phyloP scores from a whole-genome alignment of 108 stramenopile genomes.

The Schizochytrium sp. region DNA sequence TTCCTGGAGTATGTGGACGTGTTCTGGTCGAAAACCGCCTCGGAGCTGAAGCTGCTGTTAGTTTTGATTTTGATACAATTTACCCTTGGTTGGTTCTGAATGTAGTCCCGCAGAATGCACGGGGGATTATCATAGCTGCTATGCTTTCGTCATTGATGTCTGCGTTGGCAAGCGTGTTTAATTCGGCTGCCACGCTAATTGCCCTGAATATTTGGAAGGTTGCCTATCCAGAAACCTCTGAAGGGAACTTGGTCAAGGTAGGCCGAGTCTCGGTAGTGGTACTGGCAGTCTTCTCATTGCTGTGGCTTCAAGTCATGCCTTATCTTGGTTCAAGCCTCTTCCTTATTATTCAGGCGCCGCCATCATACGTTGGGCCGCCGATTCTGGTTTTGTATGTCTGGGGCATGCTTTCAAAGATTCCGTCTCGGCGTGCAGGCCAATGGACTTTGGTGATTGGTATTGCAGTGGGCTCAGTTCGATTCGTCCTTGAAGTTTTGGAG shows the following conservation, averaged over 20 bases:
- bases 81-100: conserved; percentile 58
- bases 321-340: conserved; percentile 11
- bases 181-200: conserved; percentile 44
- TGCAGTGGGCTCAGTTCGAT: neutral
- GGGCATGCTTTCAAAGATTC: conserved; percentile 39
- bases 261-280: conserved; percentile 20
- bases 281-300: conserved; percentile 17
- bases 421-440: neutral
- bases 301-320: conserved; percentile 51
- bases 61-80: neutral
- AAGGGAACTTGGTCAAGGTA: conserved; percentile 1
- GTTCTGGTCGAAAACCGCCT: conserved; percentile 25
- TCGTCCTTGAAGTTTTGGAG: conserved; percentile 19
- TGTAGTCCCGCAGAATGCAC: conserved; percentile 41
- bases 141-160: conserved; percentile 57
- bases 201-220: conserved; percentile 44
- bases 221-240: neutral
- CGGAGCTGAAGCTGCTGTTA: neutral
- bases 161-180: conserved; percentile 45
- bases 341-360: conserved; percentile 14
- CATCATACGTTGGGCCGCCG: conserved; percentile 44
- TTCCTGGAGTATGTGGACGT: conserved; percentile 31
- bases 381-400: conserved; percentile 50
- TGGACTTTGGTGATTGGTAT: conserved; percentile 32
- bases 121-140: conserved; percentile 29